A percentile compares a stretch with the other conserved stretches of the same genome.
phyloP scores from a whole-genome alignment of 768 basidiomycete genomes.

The Fistulinella prunicolor region DNA sequence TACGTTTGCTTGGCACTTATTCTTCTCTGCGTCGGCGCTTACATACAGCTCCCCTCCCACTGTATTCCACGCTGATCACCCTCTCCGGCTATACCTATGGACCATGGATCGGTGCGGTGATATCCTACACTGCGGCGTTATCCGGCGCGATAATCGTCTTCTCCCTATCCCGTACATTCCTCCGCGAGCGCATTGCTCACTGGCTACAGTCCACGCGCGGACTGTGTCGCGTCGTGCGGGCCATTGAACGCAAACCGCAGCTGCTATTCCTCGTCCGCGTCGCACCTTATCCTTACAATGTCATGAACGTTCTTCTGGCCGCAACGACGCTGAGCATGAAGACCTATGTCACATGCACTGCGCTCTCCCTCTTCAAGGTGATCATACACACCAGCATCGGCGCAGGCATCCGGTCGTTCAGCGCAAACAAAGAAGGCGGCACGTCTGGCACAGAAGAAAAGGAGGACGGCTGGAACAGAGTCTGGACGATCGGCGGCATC shows the following conservation, averaged over 20 bases:
- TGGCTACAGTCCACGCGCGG: constrained; percentile 70
- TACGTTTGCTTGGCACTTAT: constrained; percentile 10
- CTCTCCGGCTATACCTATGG: constrained; percentile 91
- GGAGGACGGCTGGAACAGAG: constrained; percentile 46
- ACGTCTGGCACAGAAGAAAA: constrained; percentile 30
- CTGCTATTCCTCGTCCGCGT: constrained; percentile 89
- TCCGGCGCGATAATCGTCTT: constrained; percentile 84
- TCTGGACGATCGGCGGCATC: constrained; percentile 70
- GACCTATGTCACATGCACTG: constrained; percentile 79
- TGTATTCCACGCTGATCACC: constrained; percentile 92
- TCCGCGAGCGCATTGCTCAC: constrained; percentile 66
- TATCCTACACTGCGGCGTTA: constrained; percentile 86
- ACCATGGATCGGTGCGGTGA: constrained; percentile 75
- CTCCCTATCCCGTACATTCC: constrained; percentile 67
- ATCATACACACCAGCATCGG: constrained; percentile 90
- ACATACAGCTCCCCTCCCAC: constrained; percentile 73
- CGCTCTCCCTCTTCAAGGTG: constrained; percentile 83
- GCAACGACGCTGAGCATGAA: constrained; percentile 75
- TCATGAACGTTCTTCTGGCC: constrained; percentile 92
- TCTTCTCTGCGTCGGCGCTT: constrained; percentile 5
- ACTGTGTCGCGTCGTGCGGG: constrained; percentile 77
- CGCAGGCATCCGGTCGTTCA: constrained; percentile 79
- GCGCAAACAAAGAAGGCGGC: constrained; percentile 49
- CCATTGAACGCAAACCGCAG: constrained; percentile 84
- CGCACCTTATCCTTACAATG: constrained; percentile 91